Base-by-base conservation (phyloP, 257 asterid species). In the Forsythia suspensa region DNA sequence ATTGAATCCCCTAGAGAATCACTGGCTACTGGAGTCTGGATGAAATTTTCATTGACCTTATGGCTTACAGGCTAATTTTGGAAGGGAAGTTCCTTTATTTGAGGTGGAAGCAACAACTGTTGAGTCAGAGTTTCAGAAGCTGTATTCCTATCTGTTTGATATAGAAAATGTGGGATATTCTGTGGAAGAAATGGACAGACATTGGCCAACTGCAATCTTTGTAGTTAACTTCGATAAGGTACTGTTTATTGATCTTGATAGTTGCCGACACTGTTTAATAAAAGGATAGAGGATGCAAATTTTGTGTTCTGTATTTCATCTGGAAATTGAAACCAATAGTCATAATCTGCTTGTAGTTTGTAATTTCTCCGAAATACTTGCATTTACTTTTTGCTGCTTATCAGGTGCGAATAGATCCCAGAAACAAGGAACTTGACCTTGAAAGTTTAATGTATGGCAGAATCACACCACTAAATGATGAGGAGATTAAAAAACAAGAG, bases 161-260 rank as follows among this genome's bases (percentile, higher is more conserved):
- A 20, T 90, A 70, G 98, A 90, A 80, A 87, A 84, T 79, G 89
- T 78, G 79, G 99, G 84, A 67, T 76, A 65, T 84, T 88, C 89
- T 74, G 88, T 44, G 29, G 96, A 91, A 83, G 97, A 90, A 76
- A 88, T 85, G 89, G 97, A 96, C 80, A 90, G 92, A 79, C 95
- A 95, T 63, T 88, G 86, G 94, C 97, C 97, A 78, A 90, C 91
- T 85, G 96, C 98, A 48, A 85, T 96, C 74, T 92, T 96, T 86
- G 82, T 96, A 80, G 90, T 94, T 75, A 96, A 96, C 86, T 91
- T 94, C 83, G 99, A 96, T 79, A 96, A 96, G 97, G 99, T 94
- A 68, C 52, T 76, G 77, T 75, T 42, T 70, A n/a, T 76, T 36
- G 71, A 85, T 72, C 69, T 76, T 82, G 80, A 69, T 21, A 71